Conservation (phyloP, 306 rosid species). For the Senna siamea region DNA sequence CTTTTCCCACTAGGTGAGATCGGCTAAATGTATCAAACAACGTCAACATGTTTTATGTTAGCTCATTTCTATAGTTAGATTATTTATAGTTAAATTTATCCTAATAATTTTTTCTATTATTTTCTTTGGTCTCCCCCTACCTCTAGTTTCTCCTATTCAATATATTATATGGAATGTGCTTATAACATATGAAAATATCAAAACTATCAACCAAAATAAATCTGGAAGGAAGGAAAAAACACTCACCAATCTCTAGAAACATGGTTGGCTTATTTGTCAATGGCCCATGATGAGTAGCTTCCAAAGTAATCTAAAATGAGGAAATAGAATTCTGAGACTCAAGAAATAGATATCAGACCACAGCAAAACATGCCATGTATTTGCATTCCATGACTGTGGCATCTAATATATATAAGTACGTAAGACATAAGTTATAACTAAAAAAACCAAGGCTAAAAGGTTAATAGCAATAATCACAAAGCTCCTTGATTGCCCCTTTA, state of each 20-base stretch:
- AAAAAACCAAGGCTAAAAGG: neutral
- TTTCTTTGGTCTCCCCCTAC: too few relatives aligned
- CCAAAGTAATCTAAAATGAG: slow-evolving; percentile 79
- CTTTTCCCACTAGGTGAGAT: too few relatives aligned
- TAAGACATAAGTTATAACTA: neutral
- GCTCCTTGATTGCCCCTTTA: neutral
- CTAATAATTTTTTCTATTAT: too few relatives aligned
- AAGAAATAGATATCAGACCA: neutral
- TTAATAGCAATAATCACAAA: slow-evolving; percentile 8
- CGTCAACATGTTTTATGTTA: too few relatives aligned
- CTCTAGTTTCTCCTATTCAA: too few relatives aligned
- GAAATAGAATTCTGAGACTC: slow-evolving; percentile 22
- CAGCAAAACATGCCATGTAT: slow-evolving; percentile 6
- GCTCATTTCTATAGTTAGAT: too few relatives aligned
- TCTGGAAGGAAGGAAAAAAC: slow-evolving; percentile 22
- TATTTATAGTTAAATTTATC: too few relatives aligned
- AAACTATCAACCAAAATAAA: slow-evolving; percentile 24
- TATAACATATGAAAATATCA: neutral
- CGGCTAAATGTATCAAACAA: too few relatives aligned
- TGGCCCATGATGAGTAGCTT: slow-evolving; percentile 97
- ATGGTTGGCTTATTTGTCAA: slow-evolving; percentile 75
- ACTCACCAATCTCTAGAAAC: slow-evolving; percentile 93
- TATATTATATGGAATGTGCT: too few relatives aligned
- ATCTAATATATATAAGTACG: neutral
- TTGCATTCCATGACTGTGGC: neutral